phyloP scores from a whole-genome alignment of 2,329 filamentous ascomycete genomes.

The Neonectria faginata region DNA sequence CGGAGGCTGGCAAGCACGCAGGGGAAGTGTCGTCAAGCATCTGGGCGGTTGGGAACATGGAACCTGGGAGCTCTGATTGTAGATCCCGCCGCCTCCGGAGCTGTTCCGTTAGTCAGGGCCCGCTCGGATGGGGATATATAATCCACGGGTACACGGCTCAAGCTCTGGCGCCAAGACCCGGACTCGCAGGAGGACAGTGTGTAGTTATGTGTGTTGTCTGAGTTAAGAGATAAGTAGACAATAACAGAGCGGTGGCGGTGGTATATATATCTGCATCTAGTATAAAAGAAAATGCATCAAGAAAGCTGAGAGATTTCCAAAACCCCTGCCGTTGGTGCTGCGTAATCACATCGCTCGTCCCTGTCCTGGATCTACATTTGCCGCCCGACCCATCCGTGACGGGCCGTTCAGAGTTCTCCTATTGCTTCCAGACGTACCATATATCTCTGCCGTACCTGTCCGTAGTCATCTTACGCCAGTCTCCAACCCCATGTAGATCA shows the following conservation, averaged over 20 bases:
- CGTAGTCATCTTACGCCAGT: constrained; percentile 18
- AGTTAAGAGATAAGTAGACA: neutral
- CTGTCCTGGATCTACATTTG: constrained; percentile 8
- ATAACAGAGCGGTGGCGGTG: constrained; percentile 22
- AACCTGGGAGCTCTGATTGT: constrained; percentile 12
- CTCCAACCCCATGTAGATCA: constrained; percentile 13
- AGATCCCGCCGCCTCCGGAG: constrained; percentile 25
- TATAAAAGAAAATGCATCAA: constrained; percentile 18
- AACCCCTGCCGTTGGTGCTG: neutral
- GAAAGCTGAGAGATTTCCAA: constrained; percentile 27
- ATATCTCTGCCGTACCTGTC: constrained; percentile 1
- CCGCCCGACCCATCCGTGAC: neutral
- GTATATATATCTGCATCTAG: constrained; percentile 22
- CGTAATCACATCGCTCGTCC: constrained; percentile 3
- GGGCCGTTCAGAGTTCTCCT: neutral
- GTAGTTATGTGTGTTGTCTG: neutral
- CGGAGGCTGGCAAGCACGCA: neutral
- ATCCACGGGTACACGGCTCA: constrained; percentile 13
- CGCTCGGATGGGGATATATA: constrained; percentile 13
- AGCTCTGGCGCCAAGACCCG: constrained; percentile 1
- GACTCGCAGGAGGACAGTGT: too few relatives aligned
- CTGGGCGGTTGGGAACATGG: neutral
- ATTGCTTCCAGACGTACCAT: constrained; percentile 6
- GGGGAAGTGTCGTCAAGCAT: neutral
- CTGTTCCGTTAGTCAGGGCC: neutral